These are phyloP conservation scores for Tripterygium wilfordii DNA, from an alignment of 177 flowering plant species.

Conservation along the genomic window DNA sequence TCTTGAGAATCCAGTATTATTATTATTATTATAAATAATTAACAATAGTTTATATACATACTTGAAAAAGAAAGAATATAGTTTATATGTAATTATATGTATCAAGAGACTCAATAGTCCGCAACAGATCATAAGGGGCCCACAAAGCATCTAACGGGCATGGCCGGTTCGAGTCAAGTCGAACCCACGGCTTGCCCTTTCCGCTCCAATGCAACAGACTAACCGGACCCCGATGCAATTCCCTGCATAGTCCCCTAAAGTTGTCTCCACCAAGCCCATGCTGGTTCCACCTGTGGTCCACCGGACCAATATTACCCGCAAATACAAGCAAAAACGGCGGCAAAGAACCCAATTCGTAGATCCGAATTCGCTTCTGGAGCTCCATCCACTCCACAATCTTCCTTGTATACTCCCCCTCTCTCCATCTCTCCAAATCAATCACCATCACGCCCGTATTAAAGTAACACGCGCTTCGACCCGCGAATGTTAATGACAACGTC, in stretches of 20 bases:
- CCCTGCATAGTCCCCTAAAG: conserved; percentile 29
- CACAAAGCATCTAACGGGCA: conserved; percentile 41
- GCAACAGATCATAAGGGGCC: conserved; percentile 37
- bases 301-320: conserved; percentile 33
- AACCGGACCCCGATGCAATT: conserved; percentile 40
- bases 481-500: conserved; percentile 25
- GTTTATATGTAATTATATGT: conserved; percentile 8
- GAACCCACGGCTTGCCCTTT: conserved; percentile 38
- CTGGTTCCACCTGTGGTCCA: conserved; percentile 43
- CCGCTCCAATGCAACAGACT: conserved; percentile 48
- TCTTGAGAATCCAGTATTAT: too few species aligned
- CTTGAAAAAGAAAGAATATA: too few species aligned
- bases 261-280: conserved; percentile 43
- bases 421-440: conserved; percentile 30
- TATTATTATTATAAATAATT: too few species aligned
- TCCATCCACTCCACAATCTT: conserved; percentile 44
- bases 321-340: conserved; percentile 41
- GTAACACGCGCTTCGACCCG: conserved; percentile 26
- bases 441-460: conserved; percentile 49
- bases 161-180: conserved; percentile 31
- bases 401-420: conserved; percentile 30
- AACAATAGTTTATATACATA: too few species aligned
- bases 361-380: conserved; percentile 38
- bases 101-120: conserved; percentile 11
- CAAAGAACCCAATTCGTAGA: conserved; percentile 38